A percentile compares a stretch with the other conserved stretches of the same genome.
Evolutionary conservation across 1,139 yeast species (phyloP).

Genomic region (Scheffersomyces quercinus): DNA sequence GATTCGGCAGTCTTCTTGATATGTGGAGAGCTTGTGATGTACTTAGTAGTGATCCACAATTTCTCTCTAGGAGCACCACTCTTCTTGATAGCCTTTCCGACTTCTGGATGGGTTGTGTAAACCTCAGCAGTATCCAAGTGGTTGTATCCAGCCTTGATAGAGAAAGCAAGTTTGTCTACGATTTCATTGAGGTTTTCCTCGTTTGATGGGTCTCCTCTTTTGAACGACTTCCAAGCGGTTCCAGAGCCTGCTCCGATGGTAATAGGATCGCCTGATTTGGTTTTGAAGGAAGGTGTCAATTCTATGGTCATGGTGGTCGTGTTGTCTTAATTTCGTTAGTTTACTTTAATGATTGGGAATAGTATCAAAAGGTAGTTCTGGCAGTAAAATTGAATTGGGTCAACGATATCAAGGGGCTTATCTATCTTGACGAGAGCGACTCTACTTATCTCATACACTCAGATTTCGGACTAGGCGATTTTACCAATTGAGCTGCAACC

Average conservation of each 20-base stretch:
- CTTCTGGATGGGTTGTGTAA: slow-evolving; percentile 25
- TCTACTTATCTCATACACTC: too few relatives aligned
- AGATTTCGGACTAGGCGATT: too few relatives aligned
- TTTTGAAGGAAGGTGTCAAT: slow-evolving; percentile 5
- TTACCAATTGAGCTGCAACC: too few relatives aligned
- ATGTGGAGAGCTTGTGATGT: slow-evolving; percentile 9
- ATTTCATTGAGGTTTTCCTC: slow-evolving; percentile 9
- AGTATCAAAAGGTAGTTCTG: too few relatives aligned
- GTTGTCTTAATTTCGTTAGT: too few relatives aligned
- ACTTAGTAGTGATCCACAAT: slow-evolving; percentile 25
- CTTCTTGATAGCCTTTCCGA: slow-evolving; percentile 17
- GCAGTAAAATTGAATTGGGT: too few relatives aligned
- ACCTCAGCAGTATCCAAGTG: slow-evolving; percentile 29
- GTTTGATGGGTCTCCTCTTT: slow-evolving; percentile 9
- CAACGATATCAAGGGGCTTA: too few relatives aligned
- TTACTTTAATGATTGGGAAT: too few relatives aligned
- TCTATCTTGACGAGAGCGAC: too few relatives aligned
- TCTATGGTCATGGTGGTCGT: neutral
- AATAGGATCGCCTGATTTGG: slow-evolving; percentile 9
- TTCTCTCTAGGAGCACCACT: slow-evolving; percentile 19
- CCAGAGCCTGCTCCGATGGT: slow-evolving; percentile 21
- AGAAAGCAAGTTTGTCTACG: slow-evolving; percentile 9
- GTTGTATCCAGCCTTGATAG: slow-evolving; percentile 18
- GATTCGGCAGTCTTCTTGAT: slow-evolving; percentile 6
- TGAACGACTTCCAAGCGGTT: slow-evolving; percentile 17